Evolutionary conservation across 768 basidiomycete species (phyloP), one percentile per base, ranked within the genome.

Genomic region (Artomyces pyxidatus): DNA sequence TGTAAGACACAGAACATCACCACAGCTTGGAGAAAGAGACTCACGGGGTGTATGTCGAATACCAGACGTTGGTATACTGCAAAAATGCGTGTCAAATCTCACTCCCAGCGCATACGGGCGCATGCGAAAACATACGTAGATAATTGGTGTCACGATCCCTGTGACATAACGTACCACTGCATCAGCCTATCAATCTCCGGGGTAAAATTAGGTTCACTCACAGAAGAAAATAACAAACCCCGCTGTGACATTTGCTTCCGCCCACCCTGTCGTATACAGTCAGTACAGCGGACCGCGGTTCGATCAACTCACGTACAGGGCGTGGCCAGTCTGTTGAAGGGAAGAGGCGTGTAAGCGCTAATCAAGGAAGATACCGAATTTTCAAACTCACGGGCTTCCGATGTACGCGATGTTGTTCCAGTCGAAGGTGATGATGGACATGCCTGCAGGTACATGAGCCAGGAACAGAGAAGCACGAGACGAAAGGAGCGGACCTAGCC

Each of bases 381-480:
- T 12, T n/a, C 28, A 27, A 4, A 55, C 56, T 45, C 29, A 57
- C 56, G 56, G 56, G 44, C 56, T 57, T 16, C 56, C 56, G 14
- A 55, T 55, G 45, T 48, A 57, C 28, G 56, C 56, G 45, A 57
- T 57, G 12, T 57, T 82, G 3, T 81, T 71, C 89, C 88, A 91
- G 57, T 90, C 88, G 61, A 91, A 88, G 17, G 86, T 87, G 58
- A 89, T 62, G 50, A 87, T 63, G 56, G 82, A 81, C 84, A 88
- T 88, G 27, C 65, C 63, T 55, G 21, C 6, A 12, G 17, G 35
- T 43, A 22, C 29, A 19, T 16, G 14, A 50, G 29, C 39, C 26
- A 35, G 17, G 2, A 16, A 28, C 17, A 17, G 32, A n/a, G n/a
- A n/a, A n/a, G 23, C 25, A 3, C 23, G 16, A 22, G 17, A 1